Base-by-base conservation (phyloP, 495 filamentous ascomycete genomes). In the Penicillium goetzii region DNA sequence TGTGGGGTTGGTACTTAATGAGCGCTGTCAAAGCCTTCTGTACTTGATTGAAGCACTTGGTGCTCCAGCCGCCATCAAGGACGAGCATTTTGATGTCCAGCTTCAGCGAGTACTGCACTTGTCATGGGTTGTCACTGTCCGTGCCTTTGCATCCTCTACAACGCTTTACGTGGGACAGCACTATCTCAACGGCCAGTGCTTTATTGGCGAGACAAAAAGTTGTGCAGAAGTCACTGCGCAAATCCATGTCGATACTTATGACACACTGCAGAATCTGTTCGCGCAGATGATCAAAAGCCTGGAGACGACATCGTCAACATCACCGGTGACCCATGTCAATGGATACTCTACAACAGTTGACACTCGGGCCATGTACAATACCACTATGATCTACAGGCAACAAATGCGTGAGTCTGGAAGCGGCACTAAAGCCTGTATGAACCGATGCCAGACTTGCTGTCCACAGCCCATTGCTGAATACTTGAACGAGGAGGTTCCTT, bases 81-180 rank as follows among this genome's bases (percentile, higher is more conserved):
- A 50, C 1, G 64, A 67, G n/a, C 28, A 59, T 51, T 33, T 56
- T 11, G 68, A 70, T 45, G 60, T 67, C 15, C 64, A 67, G 17
- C 36, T 70, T 32, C 68, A 70, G 36, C 50, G 64, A 15, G 21
- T 70, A 3, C 21, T 70, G 1, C 68, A 70, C 8, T 53, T 67
- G 33, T 61, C 65, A 28, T 70, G 68, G 68, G 17, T 59, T 0
- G 45, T 61, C 11, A 58, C 56, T 2, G 25, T 65, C 8, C 59
- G 61, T 17, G 45, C 61, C 6, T 70, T 70, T 55, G 34, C 36
- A 2, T 40, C 51, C 2, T 67, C 68, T 19, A 62, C 61, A 5
- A 64, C 64, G 0, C 14, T 70, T 4, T 65, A 67, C 33, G 55
- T 70, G 34, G 51, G 61, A 10, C 61, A 70, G n/a, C 19, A 62